Percentiles rank a stretch among this genome's conserved stretches.
Conservation (phyloP, 148 eudicot species). For the Silene conica region DNA sequence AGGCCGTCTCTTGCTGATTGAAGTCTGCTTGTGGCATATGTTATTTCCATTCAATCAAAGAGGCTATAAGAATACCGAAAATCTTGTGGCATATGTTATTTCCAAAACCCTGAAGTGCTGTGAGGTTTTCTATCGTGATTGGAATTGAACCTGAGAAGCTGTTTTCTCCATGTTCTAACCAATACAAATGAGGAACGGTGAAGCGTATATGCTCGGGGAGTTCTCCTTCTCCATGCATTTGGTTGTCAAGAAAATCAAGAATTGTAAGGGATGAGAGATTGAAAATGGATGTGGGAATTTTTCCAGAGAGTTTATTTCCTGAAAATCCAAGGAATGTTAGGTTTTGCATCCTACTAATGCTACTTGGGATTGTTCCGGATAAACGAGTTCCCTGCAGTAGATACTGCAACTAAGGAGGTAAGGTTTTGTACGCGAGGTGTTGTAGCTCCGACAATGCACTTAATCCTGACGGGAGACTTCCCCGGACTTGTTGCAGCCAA, state of each 20-base stretch:
- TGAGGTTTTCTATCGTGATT: conserved; percentile 27
- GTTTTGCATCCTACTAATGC: conserved; percentile 15
- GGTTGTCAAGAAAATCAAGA: conserved; percentile 14
- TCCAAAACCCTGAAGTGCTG: conserved; percentile 8
- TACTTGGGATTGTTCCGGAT: conserved; percentile 26
- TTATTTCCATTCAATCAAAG: too few relatives aligned
- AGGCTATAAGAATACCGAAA: not conserved
- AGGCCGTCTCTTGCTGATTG: too few relatives aligned
- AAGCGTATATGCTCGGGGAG: conserved; percentile 23
- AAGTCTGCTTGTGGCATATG: too few relatives aligned
- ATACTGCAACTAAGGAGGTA: not conserved
- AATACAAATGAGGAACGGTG: conserved; percentile 19
- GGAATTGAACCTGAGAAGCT: conserved; percentile 30
- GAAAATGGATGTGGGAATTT: conserved; percentile 27
- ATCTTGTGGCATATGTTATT: not conserved
- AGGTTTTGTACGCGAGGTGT: not conserved
- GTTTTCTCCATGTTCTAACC: conserved; percentile 2
- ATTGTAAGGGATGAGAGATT: conserved; percentile 22
- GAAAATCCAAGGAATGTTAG: not conserved
- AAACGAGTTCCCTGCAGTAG: conserved; percentile 10
- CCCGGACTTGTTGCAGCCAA: conserved; percentile 20
- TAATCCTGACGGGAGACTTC: conserved; percentile 13
- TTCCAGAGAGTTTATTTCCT: conserved; percentile 23
- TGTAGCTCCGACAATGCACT: not conserved
- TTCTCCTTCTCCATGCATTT: conserved; percentile 27